Evolutionary conservation across 371 early-diverging fungal species (phyloP), one percentile per base, ranked within the genome.

Genomic region (Mycotypha africana): DNA sequence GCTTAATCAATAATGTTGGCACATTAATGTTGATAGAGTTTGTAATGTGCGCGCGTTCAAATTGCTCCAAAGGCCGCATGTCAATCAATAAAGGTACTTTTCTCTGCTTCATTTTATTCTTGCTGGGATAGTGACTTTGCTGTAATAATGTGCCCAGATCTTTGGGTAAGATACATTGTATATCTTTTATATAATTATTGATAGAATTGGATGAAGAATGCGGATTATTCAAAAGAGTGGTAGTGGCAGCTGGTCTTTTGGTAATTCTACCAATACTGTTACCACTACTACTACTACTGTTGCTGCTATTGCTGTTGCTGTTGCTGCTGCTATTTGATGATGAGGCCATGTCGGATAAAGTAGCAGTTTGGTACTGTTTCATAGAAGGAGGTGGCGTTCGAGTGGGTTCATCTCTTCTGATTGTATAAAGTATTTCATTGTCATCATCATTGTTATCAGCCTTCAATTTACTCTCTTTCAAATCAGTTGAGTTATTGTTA

Each of bases 21-120:
- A 82, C 36, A 58, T 69, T 79, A 14, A 82, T 70, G 46, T 80
- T 71, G 49, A 82, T 66, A 1, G 83, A 78, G 7, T 59, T 35
- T 6, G 47, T 42, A 25, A 74, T 64, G 12, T 53, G 63, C 17
- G 47, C 40, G 38, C 52, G 51, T 41, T 70, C 64, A 48, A 58
- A 74, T 2, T 53, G 47, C 8, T 58, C 54, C 16, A 66, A 47
- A 21, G 50, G 39, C 21, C 75, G 64, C 47, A 66, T 60, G 51
- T 74, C 75, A 42, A 74, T 70, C 57, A 74, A 44, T 2, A 74
- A 47, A 16, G 66, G 73, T 16, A 24, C 40, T 6, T 33, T 9
- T 33, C 4, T 24, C 19, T 22, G 17, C 19, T n/a, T 6, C 15
- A 26, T 2, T 38, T 15, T 36, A 36, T n/a, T n/a, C n/a, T n/a